Evolutionary conservation across 306 rosid species (phyloP).

Genomic region (Acacia confusa): DNA sequence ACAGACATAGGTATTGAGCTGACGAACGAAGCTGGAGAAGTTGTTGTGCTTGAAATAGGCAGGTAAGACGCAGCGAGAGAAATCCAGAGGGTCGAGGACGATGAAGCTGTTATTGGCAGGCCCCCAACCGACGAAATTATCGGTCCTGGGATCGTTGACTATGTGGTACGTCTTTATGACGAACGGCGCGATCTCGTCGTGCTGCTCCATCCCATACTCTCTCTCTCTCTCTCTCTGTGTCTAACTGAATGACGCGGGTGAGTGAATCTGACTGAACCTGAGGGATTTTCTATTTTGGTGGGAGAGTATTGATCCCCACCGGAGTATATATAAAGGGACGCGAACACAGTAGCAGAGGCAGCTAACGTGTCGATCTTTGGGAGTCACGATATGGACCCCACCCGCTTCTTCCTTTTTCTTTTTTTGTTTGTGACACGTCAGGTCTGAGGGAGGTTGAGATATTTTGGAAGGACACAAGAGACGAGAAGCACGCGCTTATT

Average conservation of each 20-base stretch:
- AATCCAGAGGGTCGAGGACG: slow-evolving; percentile 73
- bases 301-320: slow-evolving; percentile 28
- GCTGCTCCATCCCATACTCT: slow-evolving; percentile 55
- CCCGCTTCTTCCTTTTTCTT: slow-evolving; percentile 7
- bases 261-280: neutral
- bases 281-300: neutral
- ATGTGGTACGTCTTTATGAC: slow-evolving; percentile 83
- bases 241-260: neutral
- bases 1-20: slow-evolving; percentile 78
- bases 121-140: slow-evolving; percentile 71
- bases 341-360: slow-evolving; percentile 2
- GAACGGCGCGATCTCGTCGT: slow-evolving; percentile 78
- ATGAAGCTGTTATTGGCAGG: slow-evolving; percentile 80
- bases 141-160: slow-evolving; percentile 79
- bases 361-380: slow-evolving; percentile 47
- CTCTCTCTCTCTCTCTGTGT: neutral
- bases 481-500: slow-evolving; percentile 23
- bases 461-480: slow-evolving; percentile 32
- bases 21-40: slow-evolving; percentile 92
- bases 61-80: slow-evolving; percentile 71
- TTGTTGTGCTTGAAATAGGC: slow-evolving; percentile 92
- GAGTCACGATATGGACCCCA: slow-evolving; percentile 37
- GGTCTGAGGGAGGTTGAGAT: slow-evolving; percentile 30
- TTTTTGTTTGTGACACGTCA: slow-evolving; percentile 44
- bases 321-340: slow-evolving; percentile 40